phyloP scores from a whole-genome alignment of 345 rosid genomes.

The Trapa incisa region DNA sequence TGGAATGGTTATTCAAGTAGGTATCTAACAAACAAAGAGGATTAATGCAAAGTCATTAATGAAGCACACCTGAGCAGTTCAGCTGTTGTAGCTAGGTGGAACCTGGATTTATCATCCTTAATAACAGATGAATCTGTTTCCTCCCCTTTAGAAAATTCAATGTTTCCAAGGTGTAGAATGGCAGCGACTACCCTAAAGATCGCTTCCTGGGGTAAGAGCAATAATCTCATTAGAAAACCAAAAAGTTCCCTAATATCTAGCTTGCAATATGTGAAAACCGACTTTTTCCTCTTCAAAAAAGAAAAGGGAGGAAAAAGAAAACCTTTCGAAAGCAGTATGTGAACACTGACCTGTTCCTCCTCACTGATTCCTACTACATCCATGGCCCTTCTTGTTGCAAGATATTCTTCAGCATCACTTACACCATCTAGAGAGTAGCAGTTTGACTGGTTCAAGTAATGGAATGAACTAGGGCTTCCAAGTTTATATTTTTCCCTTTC shows the following conservation, averaged over 20 bases:
- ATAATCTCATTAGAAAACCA: background rate
- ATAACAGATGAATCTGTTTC: conserved; percentile 86
- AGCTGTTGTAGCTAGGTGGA: conserved; percentile 69
- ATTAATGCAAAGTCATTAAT: conserved; percentile 7
- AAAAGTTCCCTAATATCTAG: background rate
- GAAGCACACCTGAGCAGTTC: conserved; percentile 73
- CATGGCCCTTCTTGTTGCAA: conserved; percentile 98
- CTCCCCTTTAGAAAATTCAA: conserved; percentile 82
- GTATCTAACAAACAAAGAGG: conserved; percentile 10
- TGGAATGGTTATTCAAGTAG: conserved; percentile 7
- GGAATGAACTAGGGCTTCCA: conserved; percentile 55
- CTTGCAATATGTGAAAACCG: conserved; percentile 16
- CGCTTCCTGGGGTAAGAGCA: conserved; percentile 40
- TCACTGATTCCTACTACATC: conserved; percentile 94
- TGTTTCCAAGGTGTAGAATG: conserved; percentile 84
- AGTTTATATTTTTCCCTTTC: conserved; percentile 74
- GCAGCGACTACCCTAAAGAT: conserved; percentile 97
- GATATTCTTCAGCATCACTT: conserved; percentile 79
- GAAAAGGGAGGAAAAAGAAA: no score
- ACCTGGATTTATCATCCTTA: conserved; percentile 82
- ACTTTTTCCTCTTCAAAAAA: conserved; percentile 77
- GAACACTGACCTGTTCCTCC: conserved; percentile 77
- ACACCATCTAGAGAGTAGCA: conserved; percentile 78
- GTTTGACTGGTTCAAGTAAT: conserved; percentile 82
- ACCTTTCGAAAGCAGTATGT: background rate